A percentile compares a stretch with the other conserved stretches of the same genome.
These are phyloP conservation scores for Tympanopsis confertula DNA, from an alignment of 2,329 filamentous ascomycete species.

Conservation along the genomic window DNA sequence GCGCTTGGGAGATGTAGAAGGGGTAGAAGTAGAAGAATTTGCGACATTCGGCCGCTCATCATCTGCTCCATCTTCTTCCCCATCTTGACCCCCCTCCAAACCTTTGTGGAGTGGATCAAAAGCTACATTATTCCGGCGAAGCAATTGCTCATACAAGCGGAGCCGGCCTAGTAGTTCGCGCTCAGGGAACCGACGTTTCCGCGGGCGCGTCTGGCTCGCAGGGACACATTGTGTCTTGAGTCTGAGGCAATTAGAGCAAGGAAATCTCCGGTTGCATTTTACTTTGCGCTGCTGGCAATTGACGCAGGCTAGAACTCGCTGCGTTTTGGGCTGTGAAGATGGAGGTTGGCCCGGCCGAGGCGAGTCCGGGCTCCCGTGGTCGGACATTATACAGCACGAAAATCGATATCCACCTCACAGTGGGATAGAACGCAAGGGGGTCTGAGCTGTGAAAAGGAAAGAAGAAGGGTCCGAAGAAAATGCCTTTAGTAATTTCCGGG, in stretches of 20 bases:
- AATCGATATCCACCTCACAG: too few relatives aligned
- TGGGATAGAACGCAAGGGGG: too few relatives aligned
- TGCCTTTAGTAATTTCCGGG: too few relatives aligned
- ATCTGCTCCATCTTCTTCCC: constrained; percentile 8
- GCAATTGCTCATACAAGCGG: constrained; percentile 53
- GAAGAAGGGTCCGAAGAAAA: too few relatives aligned
- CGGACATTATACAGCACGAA: too few relatives aligned
- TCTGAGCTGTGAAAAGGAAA: too few relatives aligned
- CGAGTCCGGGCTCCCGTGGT: too few relatives aligned
- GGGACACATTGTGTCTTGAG: constrained; percentile 48
- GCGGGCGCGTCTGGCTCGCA: constrained; percentile 41
- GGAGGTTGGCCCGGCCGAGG: too few relatives aligned
- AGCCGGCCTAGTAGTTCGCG: constrained; percentile 60
- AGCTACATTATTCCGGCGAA: constrained; percentile 54
- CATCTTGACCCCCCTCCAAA: constrained; percentile 23
- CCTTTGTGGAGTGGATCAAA: constrained; percentile 54
- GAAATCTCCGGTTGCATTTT: constrained; percentile 62
- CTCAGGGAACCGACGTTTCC: constrained; percentile 57
- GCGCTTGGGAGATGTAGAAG: background rate
- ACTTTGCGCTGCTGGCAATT: constrained; percentile 69
- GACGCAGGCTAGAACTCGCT: constrained; percentile 47
- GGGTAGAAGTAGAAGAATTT: constrained; percentile 1
- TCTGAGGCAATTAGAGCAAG: constrained; percentile 59
- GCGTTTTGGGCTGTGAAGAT: too few relatives aligned
- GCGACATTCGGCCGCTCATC: constrained; percentile 9